A percentile compares a stretch with the other conserved stretches of the same genome.
Evolutionary conservation across 345 rosid genomes (phyloP).

Genomic region (Cochlearia excelsa): DNA sequence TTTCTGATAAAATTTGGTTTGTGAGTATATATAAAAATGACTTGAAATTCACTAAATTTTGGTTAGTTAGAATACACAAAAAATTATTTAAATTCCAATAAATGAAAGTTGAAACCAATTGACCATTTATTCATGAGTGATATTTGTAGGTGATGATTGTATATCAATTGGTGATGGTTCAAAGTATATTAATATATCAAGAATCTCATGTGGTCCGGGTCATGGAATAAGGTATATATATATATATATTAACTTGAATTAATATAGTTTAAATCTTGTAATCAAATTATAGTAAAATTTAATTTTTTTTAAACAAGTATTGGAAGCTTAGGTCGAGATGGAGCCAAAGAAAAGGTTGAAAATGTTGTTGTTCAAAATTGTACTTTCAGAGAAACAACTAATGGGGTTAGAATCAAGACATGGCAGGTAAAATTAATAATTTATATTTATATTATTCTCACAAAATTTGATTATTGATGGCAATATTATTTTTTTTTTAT

Average conservation of each 20-base stretch:
- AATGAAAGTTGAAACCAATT: no score
- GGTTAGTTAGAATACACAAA: no score
- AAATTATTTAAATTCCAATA: no score
- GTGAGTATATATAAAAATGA: no score
- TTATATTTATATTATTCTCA: neutral
- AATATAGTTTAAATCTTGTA: neutral
- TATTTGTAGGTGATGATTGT: slow-evolving; percentile 48
- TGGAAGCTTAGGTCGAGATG: slow-evolving; percentile 48
- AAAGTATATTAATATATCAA: slow-evolving; percentile 30
- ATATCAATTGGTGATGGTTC: slow-evolving; percentile 50
- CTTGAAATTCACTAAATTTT: no score
- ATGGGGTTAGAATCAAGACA: slow-evolving; percentile 55
- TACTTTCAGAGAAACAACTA: slow-evolving; percentile 34
- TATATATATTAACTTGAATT: no score
- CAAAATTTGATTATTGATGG: neutral
- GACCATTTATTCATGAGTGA: no score
- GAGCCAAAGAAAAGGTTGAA: slow-evolving; percentile 36
- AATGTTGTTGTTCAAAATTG: slow-evolving; percentile 33
- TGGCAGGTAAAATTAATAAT: slow-evolving; percentile 43
- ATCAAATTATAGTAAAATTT: neutral
- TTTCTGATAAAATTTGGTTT: no score
- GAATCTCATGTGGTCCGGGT: slow-evolving; percentile 51
- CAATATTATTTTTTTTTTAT: neutral
- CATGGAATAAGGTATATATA: slow-evolving; percentile 50
- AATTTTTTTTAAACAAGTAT: slow-evolving; percentile 28